phyloP scores from a whole-genome alignment of 768 basidiomycete species.

The Tricholoma terreum region DNA sequence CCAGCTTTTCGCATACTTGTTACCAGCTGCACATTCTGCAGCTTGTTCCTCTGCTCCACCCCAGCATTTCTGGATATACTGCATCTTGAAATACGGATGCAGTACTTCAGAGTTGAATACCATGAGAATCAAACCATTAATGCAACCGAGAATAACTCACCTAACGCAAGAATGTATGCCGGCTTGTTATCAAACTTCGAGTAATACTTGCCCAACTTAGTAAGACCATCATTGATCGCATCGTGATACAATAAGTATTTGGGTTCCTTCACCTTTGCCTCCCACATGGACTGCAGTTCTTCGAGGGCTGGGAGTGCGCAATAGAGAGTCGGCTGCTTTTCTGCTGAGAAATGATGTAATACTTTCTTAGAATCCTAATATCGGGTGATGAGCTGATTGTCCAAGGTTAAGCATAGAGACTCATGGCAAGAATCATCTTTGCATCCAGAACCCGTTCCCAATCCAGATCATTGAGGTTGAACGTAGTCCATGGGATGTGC shows the following conservation, averaged over 20 bases:
- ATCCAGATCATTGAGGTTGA: neutral
- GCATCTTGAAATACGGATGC: neutral
- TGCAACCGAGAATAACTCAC: neutral
- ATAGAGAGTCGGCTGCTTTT: slow-evolving; percentile 6
- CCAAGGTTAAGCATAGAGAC: slow-evolving; percentile 9
- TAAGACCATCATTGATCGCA: slow-evolving; percentile 18
- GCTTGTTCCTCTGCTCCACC: slow-evolving; percentile 14
- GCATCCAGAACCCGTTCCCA: slow-evolving; percentile 5
- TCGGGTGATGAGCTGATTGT: slow-evolving; percentile 7
- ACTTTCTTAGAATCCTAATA: slow-evolving; percentile 20
- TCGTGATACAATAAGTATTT: slow-evolving; percentile 1
- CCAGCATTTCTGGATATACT: slow-evolving; percentile 9
- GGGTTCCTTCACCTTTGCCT: slow-evolving; percentile 2
- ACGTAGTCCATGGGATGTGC: slow-evolving; percentile 6
- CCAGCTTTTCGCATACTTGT: slow-evolving; percentile 8
- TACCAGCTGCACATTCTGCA: neutral
- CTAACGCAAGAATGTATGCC: too few relatives aligned
- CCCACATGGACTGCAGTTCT: slow-evolving; percentile 14
- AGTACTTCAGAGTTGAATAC: neutral
- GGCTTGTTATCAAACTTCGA: too few relatives aligned
- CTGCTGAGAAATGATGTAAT: slow-evolving; percentile 20
- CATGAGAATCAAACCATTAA: slow-evolving; percentile 6
- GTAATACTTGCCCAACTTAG: slow-evolving; percentile 20
- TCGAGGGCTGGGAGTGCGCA: slow-evolving; percentile 24
- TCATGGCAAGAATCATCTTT: slow-evolving; percentile 4